Evolutionary conservation across 2,329 filamentous ascomycete genomes (phyloP), one percentile per base, ranked within the genome.

Genomic region (Pseudocercospora fijiensis): DNA sequence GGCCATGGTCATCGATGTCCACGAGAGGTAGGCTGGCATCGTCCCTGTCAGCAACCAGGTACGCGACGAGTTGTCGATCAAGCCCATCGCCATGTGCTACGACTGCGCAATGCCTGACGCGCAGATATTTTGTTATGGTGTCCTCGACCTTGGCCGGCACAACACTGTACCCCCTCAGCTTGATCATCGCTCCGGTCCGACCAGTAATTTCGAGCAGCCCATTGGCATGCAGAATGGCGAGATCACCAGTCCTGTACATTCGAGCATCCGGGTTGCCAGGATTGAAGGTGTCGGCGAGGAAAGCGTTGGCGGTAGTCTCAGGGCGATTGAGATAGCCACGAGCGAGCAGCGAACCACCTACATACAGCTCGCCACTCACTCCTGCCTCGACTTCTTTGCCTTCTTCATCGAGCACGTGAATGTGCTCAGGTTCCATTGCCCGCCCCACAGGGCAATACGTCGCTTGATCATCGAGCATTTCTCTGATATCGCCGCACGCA

Each of bases 261-360:
- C 87, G 85, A 13, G 88, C 84, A 27, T 84, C 87, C 0, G 84
- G 78, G 1, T 80, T 81, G 18, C 58, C 58, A 3, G 80, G 73
- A 69, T 84, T 82, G 68, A 90, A 93, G 0, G 85, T 84, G 71
- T 94, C 85, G 0, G 83, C 78, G 11, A 85, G 81, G 75, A 95
- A 94, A 0, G 88, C 86, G 73, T 88, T 86, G 6, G 87, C 87
- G 0, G 91, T 94, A 0, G 87, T 88, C 71, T 94, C 90, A 0
- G 89, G 88, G n/a, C 88, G 83, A 68, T 93, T 92, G 58, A 93
- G 84, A 71, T 95, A 95, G 51, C 88, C 90, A 61, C 89, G 84
- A 13, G 90, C 90, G 51, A 93, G 81, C 63, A 92, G 80, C 20
- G 82, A 78, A n/a, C 91, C 91, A 53, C 90, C 90, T 16, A 94